These are phyloP conservation scores for Pichia kluyveri DNA, from an alignment of 805 yeast species.

Conservation along the genomic window DNA sequence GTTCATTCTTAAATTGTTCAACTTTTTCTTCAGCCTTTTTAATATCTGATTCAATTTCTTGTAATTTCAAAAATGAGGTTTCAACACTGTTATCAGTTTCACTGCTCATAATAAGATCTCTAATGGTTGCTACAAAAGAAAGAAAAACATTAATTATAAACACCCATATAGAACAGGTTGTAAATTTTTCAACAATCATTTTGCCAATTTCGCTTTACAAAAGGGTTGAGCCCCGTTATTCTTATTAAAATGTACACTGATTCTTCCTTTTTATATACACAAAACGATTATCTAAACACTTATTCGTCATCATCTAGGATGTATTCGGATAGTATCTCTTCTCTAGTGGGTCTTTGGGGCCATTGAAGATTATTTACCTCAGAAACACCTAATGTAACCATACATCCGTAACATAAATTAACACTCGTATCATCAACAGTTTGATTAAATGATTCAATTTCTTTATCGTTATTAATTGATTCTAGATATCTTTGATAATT, in stretches of 20 bases:
- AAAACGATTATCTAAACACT: background rate
- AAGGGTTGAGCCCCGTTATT: too few relatives aligned
- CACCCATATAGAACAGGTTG: too few relatives aligned
- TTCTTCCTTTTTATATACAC: too few relatives aligned
- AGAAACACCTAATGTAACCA: conserved; percentile 46
- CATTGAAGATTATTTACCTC: conserved; percentile 21
- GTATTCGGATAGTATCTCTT: conserved; percentile 23
- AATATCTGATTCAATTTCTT: conserved; percentile 50
- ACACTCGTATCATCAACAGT: background rate
- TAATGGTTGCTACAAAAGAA: too few relatives aligned
- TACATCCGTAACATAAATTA: conserved; percentile 72
- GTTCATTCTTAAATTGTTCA: conserved; percentile 42
- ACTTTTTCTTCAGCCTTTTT: conserved; percentile 47
- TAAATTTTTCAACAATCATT: too few relatives aligned
- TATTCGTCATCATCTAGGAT: conserved; percentile 7
- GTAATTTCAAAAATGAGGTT: conserved; percentile 36
- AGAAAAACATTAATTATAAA: too few relatives aligned
- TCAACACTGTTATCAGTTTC: conserved; percentile 20
- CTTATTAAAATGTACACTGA: too few relatives aligned
- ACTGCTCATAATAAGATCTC: background rate
- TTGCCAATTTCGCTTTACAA: too few relatives aligned
- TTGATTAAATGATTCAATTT: background rate
- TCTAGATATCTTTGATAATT: conserved; percentile 20
- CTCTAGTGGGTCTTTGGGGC: conserved; percentile 22
- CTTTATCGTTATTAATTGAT: conserved; percentile 1